These are phyloP conservation scores for Macrophomina pseudophaseolina DNA, from an alignment of 2,329 filamentous ascomycete genomes.

Conservation along the genomic window DNA sequence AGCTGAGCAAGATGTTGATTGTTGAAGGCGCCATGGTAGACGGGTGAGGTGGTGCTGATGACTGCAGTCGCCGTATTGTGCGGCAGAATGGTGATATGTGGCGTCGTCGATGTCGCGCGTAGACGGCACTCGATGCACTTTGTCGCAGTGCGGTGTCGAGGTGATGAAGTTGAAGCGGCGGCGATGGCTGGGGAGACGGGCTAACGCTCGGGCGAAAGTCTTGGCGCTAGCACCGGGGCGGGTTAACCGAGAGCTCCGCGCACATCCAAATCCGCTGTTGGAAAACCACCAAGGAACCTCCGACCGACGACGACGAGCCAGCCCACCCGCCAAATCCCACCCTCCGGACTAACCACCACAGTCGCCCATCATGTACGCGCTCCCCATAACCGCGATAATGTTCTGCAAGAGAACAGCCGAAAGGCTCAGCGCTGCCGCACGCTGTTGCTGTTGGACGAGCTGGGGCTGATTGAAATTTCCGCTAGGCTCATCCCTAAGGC, in stretches of 20 bases:
- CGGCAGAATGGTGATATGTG: not conserved
- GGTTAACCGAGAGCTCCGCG: slow-evolving; percentile 22
- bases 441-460: slow-evolving; percentile 2
- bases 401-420: not conserved
- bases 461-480: slow-evolving; percentile 15
- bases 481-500: slow-evolving; percentile 93
- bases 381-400: not conserved
- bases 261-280: slow-evolving; percentile 16
- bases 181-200: not conserved
- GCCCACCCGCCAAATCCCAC: slow-evolving; percentile 13
- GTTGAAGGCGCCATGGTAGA: slow-evolving; percentile 61
- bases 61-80: not conserved
- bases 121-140: not conserved
- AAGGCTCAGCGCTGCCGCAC: slow-evolving; percentile 48
- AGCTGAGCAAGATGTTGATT: slow-evolving; percentile 83
- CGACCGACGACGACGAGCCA: slow-evolving; percentile 28
- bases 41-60: not conserved
- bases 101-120: not conserved
- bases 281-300: slow-evolving; percentile 17
- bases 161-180: not conserved
- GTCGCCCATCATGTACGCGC: slow-evolving; percentile 27
- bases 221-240: slow-evolving; percentile 5
- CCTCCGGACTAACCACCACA: slow-evolving; percentile 25
- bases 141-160: not conserved
- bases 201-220: not conserved